Base-by-base conservation (phyloP, 805 yeast genomes). In the Nakazawaea peltata region DNA sequence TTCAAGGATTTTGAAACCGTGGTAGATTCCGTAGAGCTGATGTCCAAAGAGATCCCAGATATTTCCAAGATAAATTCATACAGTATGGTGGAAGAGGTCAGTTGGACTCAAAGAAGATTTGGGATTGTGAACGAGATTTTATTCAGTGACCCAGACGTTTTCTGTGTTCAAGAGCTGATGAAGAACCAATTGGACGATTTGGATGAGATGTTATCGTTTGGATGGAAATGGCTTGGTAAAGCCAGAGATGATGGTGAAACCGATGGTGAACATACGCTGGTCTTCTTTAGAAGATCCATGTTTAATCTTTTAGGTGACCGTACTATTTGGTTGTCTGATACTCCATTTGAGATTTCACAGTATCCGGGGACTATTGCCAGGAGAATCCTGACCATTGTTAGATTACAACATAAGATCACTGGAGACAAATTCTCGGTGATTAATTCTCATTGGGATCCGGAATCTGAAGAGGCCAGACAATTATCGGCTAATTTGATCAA, bases 211-310 rank as follows among this genome's bases (percentile, higher is more conserved):
- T 46, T 67, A 14, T 44, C 44, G 2, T 47, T 48, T 41, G 54
- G 53, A 4, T 74, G 74, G 69, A 46, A 55, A 2, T 75, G 73
- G 32, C 62, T 63, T 26, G 41, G 41, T 12, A 32, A 25, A 3
- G 78, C 78, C 1, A 56, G 80, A 45, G 70, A 63, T 33, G 78
- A 74, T 46, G 80, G 80, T 8, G 47, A 47, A 9, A 49, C 50
- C 13, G 50, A 47, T 4, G 78, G 80, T 11, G 81, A 74, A 44
- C 71, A 56, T 40, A 55, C 71, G 4, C 76, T 79, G 1, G 55
- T 74, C 9, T 48, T 67, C 21, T 72, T 56, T 49, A 54, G 64
- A 22, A 44, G 44, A 5, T 35, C 54, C 0, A 59, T 58, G 12
- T 65, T 71, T 56, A 47, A 54, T 25, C 42, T 69, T 25, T 35